Conservation (phyloP, 2,329 filamentous ascomycete genomes). For the Chaetomium sp. region DNA sequence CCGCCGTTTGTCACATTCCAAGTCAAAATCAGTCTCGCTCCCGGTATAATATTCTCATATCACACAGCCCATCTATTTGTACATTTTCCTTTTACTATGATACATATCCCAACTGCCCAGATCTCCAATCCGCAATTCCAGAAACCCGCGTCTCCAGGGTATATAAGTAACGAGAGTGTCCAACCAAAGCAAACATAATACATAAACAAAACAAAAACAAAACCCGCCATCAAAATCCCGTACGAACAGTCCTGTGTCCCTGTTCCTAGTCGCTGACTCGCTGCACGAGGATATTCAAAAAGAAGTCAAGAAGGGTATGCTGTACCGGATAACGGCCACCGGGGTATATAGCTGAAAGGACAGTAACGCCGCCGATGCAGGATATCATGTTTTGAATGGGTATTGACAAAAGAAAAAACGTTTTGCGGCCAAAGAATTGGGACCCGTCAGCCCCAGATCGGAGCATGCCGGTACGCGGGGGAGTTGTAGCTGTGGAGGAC, state of each 20-base stretch:
- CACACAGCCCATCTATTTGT: background rate
- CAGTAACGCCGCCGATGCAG: constrained; percentile 15
- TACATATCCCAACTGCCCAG: background rate
- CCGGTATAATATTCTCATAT: background rate
- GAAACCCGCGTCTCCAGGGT: background rate
- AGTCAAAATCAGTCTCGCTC: background rate
- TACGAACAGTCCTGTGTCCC: background rate
- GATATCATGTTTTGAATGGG: constrained; percentile 12
- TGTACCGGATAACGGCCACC: background rate
- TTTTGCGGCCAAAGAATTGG: background rate
- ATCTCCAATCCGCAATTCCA: background rate
- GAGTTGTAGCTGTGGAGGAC: constrained; percentile 62
- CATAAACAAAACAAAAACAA: background rate
- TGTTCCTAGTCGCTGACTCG: background rate
- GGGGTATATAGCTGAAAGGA: background rate
- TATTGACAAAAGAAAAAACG: constrained; percentile 16
- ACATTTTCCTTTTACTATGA: constrained; percentile 2
- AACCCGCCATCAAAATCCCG: background rate
- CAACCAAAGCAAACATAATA: background rate
- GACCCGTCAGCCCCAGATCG: constrained; percentile 54
- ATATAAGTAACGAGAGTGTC: background rate
- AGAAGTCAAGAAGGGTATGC: background rate
- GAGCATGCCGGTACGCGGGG: constrained; percentile 56
- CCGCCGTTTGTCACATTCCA: background rate
- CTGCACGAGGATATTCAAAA: background rate